phyloP scores from a whole-genome alignment of 768 basidiomycete genomes.

The Leucosporidium scottii region DNA sequence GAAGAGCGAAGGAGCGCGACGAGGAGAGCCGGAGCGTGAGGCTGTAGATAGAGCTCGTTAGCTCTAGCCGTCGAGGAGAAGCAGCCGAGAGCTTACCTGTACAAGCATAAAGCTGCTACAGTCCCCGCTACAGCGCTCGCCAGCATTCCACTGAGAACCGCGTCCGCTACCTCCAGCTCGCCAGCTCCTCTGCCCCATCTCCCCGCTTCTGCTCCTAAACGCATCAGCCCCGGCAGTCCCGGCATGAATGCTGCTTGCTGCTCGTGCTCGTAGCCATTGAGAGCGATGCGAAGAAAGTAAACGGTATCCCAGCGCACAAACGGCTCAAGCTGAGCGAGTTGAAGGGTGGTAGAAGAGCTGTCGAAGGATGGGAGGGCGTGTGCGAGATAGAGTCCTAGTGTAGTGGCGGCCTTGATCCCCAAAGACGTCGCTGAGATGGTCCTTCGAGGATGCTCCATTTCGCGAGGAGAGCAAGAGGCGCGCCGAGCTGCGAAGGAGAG shows the following conservation, averaged over 20 bases:
- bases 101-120: slow-evolving; percentile 37
- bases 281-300: slow-evolving; percentile 67
- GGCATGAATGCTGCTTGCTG: slow-evolving; percentile 85
- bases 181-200: background rate
- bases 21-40: slow-evolving; percentile 44
- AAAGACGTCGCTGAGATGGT: too few species aligned
- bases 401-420: background rate
- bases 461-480: too few species aligned
- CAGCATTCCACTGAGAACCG: slow-evolving; percentile 19
- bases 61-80: background rate
- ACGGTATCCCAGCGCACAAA: slow-evolving; percentile 78
- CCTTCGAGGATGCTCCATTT: too few species aligned
- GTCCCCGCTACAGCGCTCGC: slow-evolving; percentile 35
- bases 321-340: background rate
- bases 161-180: background rate
- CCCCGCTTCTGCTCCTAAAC: slow-evolving; percentile 34
- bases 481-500: too few species aligned
- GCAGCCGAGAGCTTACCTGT: slow-evolving; percentile 44
- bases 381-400: background rate
- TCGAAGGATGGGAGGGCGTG: slow-evolving; percentile 16
- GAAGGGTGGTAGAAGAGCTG: background rate
- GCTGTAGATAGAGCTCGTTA: slow-evolving; percentile 43
- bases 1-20: slow-evolving; percentile 55
- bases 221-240: slow-evolving; percentile 56
- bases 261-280: slow-evolving; percentile 57